phyloP scores from a whole-genome alignment of 306 rosid genomes.

The Vachellia pachyceras region DNA sequence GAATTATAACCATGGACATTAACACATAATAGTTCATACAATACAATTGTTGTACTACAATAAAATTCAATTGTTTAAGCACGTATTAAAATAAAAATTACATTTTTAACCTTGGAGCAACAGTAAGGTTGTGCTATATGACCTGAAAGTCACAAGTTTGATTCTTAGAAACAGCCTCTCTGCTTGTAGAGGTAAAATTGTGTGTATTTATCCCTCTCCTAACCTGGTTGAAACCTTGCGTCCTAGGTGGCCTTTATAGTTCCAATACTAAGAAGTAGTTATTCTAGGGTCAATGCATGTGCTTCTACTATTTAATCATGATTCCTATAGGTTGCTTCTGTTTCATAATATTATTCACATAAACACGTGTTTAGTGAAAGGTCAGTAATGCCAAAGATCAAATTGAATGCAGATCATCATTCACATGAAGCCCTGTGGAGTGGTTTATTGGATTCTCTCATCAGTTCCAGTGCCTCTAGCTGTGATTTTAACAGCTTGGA shows the following conservation, averaged over 20 bases:
- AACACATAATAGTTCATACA: neutral
- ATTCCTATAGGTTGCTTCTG: neutral
- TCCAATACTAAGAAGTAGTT: neutral
- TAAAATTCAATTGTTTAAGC: neutral
- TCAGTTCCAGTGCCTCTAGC: slow-evolving; percentile 84
- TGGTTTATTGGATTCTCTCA: slow-evolving; percentile 77
- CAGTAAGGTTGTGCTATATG: too few relatives aligned
- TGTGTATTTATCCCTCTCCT: too few relatives aligned
- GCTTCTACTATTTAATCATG: slow-evolving; percentile 2
- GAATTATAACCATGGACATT: neutral
- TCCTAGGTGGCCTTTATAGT: neutral
- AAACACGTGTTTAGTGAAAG: neutral
- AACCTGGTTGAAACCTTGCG: too few relatives aligned
- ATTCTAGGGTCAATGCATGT: neutral
- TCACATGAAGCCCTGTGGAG: slow-evolving; percentile 74
- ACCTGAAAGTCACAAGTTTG: too few relatives aligned
- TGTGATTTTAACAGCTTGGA: slow-evolving; percentile 68
- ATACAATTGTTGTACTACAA: neutral
- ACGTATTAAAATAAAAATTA: neutral
- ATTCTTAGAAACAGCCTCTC: too few relatives aligned
- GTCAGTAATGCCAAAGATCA: neutral
- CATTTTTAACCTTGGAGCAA: too few relatives aligned
- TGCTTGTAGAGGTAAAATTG: too few relatives aligned
- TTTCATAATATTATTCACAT: neutral
- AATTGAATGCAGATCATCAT: slow-evolving; percentile 64